Conservation (phyloP, 2,329 filamentous ascomycete genomes). For the Claviceps capensis region DNA sequence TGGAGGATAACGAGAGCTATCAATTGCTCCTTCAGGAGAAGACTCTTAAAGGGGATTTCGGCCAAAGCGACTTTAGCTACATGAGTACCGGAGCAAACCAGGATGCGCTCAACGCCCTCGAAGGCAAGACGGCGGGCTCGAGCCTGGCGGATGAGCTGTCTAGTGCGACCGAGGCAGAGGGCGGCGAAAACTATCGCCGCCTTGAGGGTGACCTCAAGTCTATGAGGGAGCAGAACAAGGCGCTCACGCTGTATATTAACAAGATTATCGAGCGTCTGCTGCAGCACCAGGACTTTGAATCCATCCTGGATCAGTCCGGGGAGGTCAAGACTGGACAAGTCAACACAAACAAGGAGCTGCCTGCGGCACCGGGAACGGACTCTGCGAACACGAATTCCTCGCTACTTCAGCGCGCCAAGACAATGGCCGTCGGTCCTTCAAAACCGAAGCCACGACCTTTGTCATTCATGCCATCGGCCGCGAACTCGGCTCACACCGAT, state of each 20-base stretch:
- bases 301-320: constrained; percentile 72
- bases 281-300: constrained; percentile 88
- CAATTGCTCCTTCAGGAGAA: constrained; percentile 88
- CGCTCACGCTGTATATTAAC: constrained; percentile 93
- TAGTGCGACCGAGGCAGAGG: constrained; percentile 47
- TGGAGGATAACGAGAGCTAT: constrained; percentile 99
- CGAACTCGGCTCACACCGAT: constrained; percentile 39
- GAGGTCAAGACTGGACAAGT: constrained; percentile 26
- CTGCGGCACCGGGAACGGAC: constrained; percentile 42
- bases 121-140: constrained; percentile 38
- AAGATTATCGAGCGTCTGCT: constrained; percentile 94
- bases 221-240: constrained; percentile 90
- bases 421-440: constrained; percentile 36
- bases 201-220: constrained; percentile 68
- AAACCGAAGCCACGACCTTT: constrained; percentile 40
- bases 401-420: constrained; percentile 47
- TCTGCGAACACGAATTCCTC: constrained; percentile 26
- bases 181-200: constrained; percentile 47
- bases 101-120: constrained; percentile 49
- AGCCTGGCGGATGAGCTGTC: constrained; percentile 83
- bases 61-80: constrained; percentile 67
- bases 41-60: constrained; percentile 88
- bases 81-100: constrained; percentile 45
- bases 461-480: constrained; percentile 37
- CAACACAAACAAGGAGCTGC: constrained; percentile 72